Conservation (phyloP, 2,329 filamentous ascomycete species). For the Cryphonectria radicalis region DNA sequence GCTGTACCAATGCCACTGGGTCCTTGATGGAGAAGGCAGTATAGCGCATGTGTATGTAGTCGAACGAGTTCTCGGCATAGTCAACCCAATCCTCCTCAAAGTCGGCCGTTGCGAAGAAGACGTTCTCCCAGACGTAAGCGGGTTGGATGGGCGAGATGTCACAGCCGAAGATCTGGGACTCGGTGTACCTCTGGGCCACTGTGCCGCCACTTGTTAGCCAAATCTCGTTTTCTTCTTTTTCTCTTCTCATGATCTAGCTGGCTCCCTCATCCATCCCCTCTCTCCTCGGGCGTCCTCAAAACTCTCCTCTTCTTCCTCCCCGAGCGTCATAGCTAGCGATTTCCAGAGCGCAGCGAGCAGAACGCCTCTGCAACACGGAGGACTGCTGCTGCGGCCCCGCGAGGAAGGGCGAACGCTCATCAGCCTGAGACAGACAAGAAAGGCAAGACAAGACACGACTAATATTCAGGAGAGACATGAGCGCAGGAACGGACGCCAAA, state of each 20-base stretch:
- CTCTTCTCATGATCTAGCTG: not conserved
- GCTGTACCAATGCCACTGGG: slow-evolving; percentile 45
- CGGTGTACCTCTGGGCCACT: slow-evolving; percentile 55
- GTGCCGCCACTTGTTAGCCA: slow-evolving; percentile 13
- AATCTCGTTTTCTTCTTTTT: not conserved
- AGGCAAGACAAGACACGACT: not conserved
- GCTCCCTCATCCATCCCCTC: not conserved
- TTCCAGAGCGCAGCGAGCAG: not conserved
- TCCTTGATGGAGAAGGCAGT: slow-evolving; percentile 51
- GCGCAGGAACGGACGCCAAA: slow-evolving; percentile 29
- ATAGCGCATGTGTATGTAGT: slow-evolving; percentile 55
- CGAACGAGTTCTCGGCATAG: slow-evolving; percentile 49
- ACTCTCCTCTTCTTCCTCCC: not conserved
- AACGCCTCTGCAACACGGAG: not conserved
- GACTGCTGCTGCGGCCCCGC: not conserved
- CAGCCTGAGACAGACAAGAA: slow-evolving; percentile 6
- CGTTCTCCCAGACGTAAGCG: slow-evolving; percentile 54
- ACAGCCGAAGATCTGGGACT: slow-evolving; percentile 50
- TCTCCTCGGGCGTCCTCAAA: not conserved
- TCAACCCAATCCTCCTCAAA: slow-evolving; percentile 55
- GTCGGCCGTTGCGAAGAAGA: slow-evolving; percentile 57
- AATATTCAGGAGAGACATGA: not conserved
- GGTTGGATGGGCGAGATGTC: slow-evolving; percentile 59
- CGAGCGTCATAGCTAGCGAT: not conserved
- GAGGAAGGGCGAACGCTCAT: not conserved